Evolutionary conservation across 169 alveolate species (phyloP).

Genomic region (Plasmodium coatneyi): DNA sequence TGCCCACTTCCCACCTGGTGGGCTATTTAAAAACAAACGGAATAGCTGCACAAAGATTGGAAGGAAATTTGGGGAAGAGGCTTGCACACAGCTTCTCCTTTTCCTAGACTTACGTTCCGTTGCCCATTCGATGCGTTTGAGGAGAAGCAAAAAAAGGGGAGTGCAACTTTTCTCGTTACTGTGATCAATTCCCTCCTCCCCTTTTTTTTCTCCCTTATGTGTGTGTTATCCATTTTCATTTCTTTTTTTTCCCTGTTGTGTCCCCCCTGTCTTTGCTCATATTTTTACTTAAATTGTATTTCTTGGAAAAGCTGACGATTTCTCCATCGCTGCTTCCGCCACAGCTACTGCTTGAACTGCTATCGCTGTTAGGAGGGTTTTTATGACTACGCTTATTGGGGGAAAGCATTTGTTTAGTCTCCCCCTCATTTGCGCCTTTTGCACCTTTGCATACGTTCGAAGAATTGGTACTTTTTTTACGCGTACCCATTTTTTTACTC

Average conservation of each 20-base stretch:
- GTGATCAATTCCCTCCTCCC: not conserved
- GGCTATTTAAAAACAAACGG: not conserved
- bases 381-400: not conserved
- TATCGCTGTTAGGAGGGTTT: not conserved
- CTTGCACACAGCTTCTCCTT: not conserved
- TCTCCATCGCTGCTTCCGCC: not conserved
- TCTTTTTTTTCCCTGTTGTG: not conserved
- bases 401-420: not conserved
- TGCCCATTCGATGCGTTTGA: not conserved
- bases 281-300: constrained; percentile 22
- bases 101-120: not conserved
- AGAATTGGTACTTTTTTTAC: not conserved
- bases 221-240: not conserved
- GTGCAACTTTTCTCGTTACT: not conserved
- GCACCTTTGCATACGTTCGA: not conserved
- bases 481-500: constrained; percentile 20
- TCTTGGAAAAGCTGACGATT: constrained; percentile 33
- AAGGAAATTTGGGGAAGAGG: not conserved
- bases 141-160: not conserved
- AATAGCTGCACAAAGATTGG: not conserved
- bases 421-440: not conserved
- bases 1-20: not conserved
- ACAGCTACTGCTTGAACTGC: constrained; percentile 1
- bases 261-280: not conserved
- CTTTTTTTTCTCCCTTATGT: not conserved